Evolutionary conservation across 2,329 filamentous ascomycete species (phyloP), one percentile per base, ranked within the genome.

Genomic region (Triangularia setosa): DNA sequence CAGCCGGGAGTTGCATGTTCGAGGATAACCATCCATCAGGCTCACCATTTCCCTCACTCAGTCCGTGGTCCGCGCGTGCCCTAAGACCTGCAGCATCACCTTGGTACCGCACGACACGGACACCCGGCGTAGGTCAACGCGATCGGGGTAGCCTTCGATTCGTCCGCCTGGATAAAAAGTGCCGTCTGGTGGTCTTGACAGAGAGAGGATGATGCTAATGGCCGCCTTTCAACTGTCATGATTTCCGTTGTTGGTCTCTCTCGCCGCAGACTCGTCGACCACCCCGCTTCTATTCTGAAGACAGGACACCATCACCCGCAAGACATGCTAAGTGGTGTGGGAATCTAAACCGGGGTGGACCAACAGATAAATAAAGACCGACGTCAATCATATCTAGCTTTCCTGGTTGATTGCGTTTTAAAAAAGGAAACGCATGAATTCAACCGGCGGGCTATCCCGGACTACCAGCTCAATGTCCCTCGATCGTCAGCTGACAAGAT

Each of bases 331-430:
- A 9, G 21, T 48, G 64, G 30, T 60, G 57, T 57, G 54, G 59
- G 21, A 53, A 64, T 28, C 35, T 55, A 61, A 61, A 27, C 30
- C 59, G 23, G 60, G 60, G 56, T 24, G 63, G 28, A 64, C 60
- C 58, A 58, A 66, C 58, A 58, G 64, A 63, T 65, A 64, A 60
- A 62, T 62, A 54, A 63, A 12, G 25, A 27, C 21, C 52, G 44
- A 35, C 35, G 18, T 44, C 21, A 25, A 23, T 25, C 35, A 18
- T 23, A 24, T 57, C 53, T 25, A 11, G 53, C 54, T 58, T 65
- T 64, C 63, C 67, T 65, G 67, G 68, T 67, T 65, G 63, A 40
- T 44, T 52, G 54, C 60, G 33, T 35, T 59, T 33, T n/a, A 28
- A 25, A 48, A 48, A 48, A 23, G 40, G 18, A 48, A 48, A 48